These are phyloP conservation scores for Coemansia sp. DNA, from an alignment of 192 early-diverging fungal genomes.

Conservation along the genomic window DNA sequence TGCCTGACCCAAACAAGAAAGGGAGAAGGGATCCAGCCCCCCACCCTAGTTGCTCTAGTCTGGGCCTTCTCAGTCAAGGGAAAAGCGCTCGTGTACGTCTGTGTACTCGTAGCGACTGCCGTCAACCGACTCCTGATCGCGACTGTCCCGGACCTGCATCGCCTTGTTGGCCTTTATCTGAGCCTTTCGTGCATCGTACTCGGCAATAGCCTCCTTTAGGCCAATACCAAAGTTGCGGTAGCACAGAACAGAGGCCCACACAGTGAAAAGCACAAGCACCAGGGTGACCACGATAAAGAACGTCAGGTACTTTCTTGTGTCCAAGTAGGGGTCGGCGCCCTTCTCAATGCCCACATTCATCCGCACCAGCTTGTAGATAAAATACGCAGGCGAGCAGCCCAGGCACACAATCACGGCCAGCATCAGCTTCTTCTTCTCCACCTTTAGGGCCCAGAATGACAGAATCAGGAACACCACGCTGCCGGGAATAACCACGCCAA, in stretches of 20 bases:
- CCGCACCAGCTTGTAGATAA: constrained; percentile 52
- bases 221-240: constrained; percentile 52
- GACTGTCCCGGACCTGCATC: neutral
- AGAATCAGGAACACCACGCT: constrained; percentile 49
- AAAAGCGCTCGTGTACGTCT: constrained; percentile 45
- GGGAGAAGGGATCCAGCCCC: no score
- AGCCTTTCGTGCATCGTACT: constrained; percentile 55
- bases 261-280: constrained; percentile 44
- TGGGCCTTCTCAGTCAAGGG: constrained; percentile 31
- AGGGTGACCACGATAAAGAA: constrained; percentile 51
- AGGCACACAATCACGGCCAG: constrained; percentile 44
- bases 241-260: constrained; percentile 43
- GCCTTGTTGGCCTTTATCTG: constrained; percentile 52
- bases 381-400: constrained; percentile 44
- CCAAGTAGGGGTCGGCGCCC: constrained; percentile 45
- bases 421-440: constrained; percentile 47
- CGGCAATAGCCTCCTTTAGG: constrained; percentile 45
- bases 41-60: no score
- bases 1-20: no score
- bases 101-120: constrained; percentile 36
- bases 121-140: neutral
- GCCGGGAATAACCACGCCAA: constrained; percentile 51
- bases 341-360: constrained; percentile 49
- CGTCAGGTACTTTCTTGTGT: constrained; percentile 49
- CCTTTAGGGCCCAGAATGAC: constrained; percentile 48